phyloP scores from a whole-genome alignment of 805 yeast species.

The Clavispora fructus region DNA sequence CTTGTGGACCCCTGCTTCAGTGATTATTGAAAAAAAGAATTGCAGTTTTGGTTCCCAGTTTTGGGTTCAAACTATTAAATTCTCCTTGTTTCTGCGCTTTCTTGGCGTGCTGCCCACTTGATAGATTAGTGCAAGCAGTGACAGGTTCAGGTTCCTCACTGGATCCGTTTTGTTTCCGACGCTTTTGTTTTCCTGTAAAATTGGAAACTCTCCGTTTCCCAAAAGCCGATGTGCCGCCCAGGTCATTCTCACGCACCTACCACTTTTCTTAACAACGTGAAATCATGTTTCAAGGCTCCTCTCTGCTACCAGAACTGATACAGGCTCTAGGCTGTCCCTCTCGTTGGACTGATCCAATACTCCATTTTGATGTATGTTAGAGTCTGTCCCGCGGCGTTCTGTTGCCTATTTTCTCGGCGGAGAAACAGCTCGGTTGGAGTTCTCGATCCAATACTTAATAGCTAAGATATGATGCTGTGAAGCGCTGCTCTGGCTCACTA shows the following conservation, averaged over 20 bases:
- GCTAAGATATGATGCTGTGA: background rate
- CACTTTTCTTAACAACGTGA: background rate
- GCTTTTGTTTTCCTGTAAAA: constrained; percentile 11
- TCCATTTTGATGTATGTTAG: constrained; percentile 10
- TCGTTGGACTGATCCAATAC: constrained; percentile 11
- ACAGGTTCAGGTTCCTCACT: background rate
- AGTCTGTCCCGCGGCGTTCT: background rate
- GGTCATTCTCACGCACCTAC: background rate
- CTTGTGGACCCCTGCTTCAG: background rate
- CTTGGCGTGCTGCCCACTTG: background rate
- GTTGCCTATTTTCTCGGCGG: background rate
- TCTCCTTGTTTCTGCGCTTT: background rate
- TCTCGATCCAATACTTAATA: background rate
- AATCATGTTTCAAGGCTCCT: background rate
- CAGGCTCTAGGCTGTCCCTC: constrained; percentile 11
- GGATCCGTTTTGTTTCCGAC: constrained; percentile 9
- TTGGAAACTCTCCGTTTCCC: constrained; percentile 1
- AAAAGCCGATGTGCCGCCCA: constrained; percentile 13
- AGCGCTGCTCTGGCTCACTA: background rate
- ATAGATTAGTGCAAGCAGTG: background rate
- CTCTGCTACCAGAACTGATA: background rate
- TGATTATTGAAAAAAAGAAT: background rate
- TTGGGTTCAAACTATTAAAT: background rate
- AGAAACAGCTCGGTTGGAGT: background rate
- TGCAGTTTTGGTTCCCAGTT: background rate